Evolutionary conservation across 1,139 yeast species (phyloP), one percentile per base, ranked within the genome.

Genomic region (Hemisphaericaspora xylofermentans): DNA sequence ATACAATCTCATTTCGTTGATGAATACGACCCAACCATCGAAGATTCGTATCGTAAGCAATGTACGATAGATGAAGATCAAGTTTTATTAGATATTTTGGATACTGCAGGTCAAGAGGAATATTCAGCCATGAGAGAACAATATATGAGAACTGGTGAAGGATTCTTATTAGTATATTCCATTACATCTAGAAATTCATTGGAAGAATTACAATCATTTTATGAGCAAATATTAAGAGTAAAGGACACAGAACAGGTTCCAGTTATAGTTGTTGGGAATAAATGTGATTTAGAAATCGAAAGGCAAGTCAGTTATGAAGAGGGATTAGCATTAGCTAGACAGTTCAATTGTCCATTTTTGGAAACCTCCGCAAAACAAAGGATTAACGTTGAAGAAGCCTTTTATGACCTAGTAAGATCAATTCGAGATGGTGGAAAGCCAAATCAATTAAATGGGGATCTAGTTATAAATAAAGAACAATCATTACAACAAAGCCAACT

Each of bases 51-150:
- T 61, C 61, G 82, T 45, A 79, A 78, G 51, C 79, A 74, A 46
- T 76, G 81, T 53, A 70, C 67, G 36, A 74, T 78, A 38, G 80
- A 78, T 52, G 68, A 66, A 29, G 76, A 71, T 44, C 75, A 69
- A 46, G 76, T 73, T 7, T 65, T 78, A 36, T 66, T 78, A 57
- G 84, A 93, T 64, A 88, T 93, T 41, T 77, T 93, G 61, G 98
- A 93, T 64, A 93, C 98, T 33, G 98, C 98, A 13, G 98, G 98
- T 34, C 98, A 91, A 71, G 98, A 93, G 65, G 98, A 93, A 65
- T 93, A 89, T 64, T 82, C 91, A 43, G 95, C 97, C 24, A 84
- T 93, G 93, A 77, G 98, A 56, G 98, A 93, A 64, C 94, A 84
- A 55, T 76, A 94, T 68, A 93, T 93, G 82, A 78, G 96, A 48